Evolutionary conservation across 768 basidiomycete genomes (phyloP).

Genomic region (Phylloporus arenicola): DNA sequence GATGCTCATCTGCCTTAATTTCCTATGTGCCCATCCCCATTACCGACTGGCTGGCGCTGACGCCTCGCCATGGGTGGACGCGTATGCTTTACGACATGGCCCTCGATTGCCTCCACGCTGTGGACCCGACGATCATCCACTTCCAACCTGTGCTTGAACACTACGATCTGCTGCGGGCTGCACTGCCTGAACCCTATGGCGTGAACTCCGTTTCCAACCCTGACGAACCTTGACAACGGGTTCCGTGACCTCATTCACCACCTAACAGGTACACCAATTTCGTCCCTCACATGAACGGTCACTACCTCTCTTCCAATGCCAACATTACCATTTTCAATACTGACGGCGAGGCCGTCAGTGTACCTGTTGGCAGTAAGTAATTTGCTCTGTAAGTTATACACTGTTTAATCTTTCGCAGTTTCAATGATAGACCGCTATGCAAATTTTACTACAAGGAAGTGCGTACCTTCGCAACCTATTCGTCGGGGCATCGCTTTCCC

Average conservation of each 20-base stretch:
- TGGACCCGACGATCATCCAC: conserved; percentile 7
- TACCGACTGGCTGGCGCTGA: not conserved
- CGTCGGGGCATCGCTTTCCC: not conserved
- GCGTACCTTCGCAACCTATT: conserved; percentile 14
- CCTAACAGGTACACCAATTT: conserved; percentile 55
- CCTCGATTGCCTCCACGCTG: not conserved
- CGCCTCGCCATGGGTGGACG: not conserved
- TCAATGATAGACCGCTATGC: conserved; percentile 44
- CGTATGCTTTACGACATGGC: not conserved
- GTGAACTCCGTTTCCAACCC: not conserved
- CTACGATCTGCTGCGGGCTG: not conserved
- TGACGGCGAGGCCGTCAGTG: conserved; percentile 31
- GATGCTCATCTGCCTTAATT: not conserved
- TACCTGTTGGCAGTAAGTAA: conserved; percentile 42
- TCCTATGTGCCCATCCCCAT: not conserved
- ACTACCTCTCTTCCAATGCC: conserved; percentile 80
- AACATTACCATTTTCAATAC: conserved; percentile 67
- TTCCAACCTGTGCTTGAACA: not conserved
- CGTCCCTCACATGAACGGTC: conserved; percentile 56
- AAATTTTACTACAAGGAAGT: conserved; percentile 76
- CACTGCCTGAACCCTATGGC: not conserved
- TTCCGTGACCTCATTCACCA: not conserved
- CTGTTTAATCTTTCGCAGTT: conserved; percentile 25
- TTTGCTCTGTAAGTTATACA: no score
- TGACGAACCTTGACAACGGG: not conserved